Evolutionary conservation across 805 yeast species (phyloP), one percentile per base, ranked within the genome.

Genomic region (Zygoascus tannicola): DNA sequence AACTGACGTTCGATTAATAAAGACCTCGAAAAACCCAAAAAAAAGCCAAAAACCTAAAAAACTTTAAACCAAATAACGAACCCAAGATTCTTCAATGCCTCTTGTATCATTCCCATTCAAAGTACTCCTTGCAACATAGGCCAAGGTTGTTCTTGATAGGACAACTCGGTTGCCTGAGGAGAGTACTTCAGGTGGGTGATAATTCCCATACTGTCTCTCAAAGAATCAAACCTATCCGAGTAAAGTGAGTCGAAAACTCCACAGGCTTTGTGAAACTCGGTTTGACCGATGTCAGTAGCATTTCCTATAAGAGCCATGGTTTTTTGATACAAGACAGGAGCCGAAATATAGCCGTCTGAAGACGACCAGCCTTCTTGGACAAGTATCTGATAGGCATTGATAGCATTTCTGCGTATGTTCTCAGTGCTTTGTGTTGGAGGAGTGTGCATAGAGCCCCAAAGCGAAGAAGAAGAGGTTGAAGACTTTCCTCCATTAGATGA

Each of bases 311-410:
- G 37, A 16, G 54, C 49, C 21, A 44, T 44, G 0, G 64, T 50
- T 2, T 58, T 51, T 23, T 60, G 62, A 43, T 49, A 60, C n/a
- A 62, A 52, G 7, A 53, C 57, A 40, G 57, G 65, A 2, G 58
- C 54, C 1, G 65, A 63, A 5, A 62, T 58, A 38, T 47, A 61
- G n/a, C 65, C 64, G 36, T 61, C 65, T n/a, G 32, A 32, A 3
- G 49, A 50, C 1, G 59, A 55, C 32, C 51, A 48, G 3, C 59
- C 57, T 12, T 50, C 55, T 15, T 43, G 23, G 14, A 44, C 43
- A 18, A 55, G 46, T 3, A 42, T 43, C 22, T 45, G 41, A 44
- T 58, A 61, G 32, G 58, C 44, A 3, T 23, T 8, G 18, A 52
- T 42, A 3, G 62, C 64, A 3, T 59, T 49, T 5, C 45, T 35